phyloP scores from a whole-genome alignment of 768 basidiomycete species.

The Suillus brevipes region DNA sequence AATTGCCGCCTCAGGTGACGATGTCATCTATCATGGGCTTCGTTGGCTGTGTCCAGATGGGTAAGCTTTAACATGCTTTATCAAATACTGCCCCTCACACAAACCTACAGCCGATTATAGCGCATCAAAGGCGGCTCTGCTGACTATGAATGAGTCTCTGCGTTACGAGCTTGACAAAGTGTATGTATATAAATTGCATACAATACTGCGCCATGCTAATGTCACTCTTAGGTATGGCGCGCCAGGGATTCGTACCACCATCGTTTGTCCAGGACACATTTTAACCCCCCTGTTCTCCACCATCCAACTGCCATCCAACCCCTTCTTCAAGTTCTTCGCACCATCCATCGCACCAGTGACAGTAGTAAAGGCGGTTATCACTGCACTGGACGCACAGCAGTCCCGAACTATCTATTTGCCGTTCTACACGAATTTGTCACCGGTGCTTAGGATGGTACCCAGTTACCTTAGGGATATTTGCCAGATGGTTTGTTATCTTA shows the following conservation, averaged over 20 bases:
- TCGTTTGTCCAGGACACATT: slow-evolving; percentile 81
- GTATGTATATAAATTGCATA: slow-evolving; percentile 37
- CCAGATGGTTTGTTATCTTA: slow-evolving; percentile 60
- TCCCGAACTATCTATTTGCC: slow-evolving; percentile 71
- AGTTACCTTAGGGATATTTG: slow-evolving; percentile 73
- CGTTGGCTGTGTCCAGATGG: slow-evolving; percentile 72
- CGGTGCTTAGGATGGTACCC: slow-evolving; percentile 57
- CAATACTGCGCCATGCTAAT: slow-evolving; percentile 9
- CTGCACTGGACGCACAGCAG: slow-evolving; percentile 79
- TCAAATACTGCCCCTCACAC: slow-evolving; percentile 4
- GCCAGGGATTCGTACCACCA: slow-evolving; percentile 82
- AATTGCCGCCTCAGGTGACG: slow-evolving; percentile 55
- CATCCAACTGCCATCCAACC: slow-evolving; percentile 46
- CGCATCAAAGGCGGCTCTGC: slow-evolving; percentile 90
- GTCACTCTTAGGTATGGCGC: slow-evolving; percentile 55
- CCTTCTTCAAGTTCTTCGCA: slow-evolving; percentile 68
- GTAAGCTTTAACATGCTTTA: slow-evolving; percentile 42
- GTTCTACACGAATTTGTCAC: slow-evolving; percentile 64
- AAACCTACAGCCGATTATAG: slow-evolving; percentile 72
- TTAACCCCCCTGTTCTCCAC: slow-evolving; percentile 77
- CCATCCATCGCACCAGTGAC: slow-evolving; percentile 73
- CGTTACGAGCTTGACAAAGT: slow-evolving; percentile 84
- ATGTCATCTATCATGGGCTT: slow-evolving; percentile 75
- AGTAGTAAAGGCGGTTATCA: slow-evolving; percentile 80
- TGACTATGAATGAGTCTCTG: slow-evolving; percentile 79